Percentiles rank a stretch among this genome's conserved stretches.
Conservation (phyloP, 2,329 filamentous ascomycete species). For the Simplicillium sp. region DNA sequence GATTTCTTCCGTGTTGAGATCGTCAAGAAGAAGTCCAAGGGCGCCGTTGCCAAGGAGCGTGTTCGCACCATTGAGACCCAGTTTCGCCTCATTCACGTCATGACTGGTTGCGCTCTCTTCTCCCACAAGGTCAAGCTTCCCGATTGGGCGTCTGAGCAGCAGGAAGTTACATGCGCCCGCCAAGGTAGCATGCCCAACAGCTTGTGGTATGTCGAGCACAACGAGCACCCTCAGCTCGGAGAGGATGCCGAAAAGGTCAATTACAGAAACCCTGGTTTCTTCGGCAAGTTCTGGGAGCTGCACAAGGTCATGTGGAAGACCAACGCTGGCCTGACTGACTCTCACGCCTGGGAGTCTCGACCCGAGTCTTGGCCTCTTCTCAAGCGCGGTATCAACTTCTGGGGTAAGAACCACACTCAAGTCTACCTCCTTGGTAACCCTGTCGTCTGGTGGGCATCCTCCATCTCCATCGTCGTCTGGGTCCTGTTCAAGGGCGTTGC, state of each 20-base stretch:
- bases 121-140: slow-evolving; percentile 99
- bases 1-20: slow-evolving; percentile 95
- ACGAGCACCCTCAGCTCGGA: slow-evolving; percentile 71
- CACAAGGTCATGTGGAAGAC: slow-evolving; percentile 99
- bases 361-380: slow-evolving; percentile 89
- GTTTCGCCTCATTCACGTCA: slow-evolving; percentile 88
- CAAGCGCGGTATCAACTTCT: slow-evolving; percentile 96
- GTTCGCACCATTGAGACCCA: slow-evolving; percentile 93
- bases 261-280: slow-evolving; percentile 88
- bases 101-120: slow-evolving; percentile 94
- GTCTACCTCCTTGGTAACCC: slow-evolving; percentile 96
- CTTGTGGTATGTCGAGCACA: slow-evolving; percentile 91
- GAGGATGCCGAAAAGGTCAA: slow-evolving; percentile 84
- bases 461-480: slow-evolving; percentile 67
- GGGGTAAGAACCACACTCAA: slow-evolving; percentile 88
- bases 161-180: slow-evolving; percentile 95
- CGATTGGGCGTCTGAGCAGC: slow-evolving; percentile 95
- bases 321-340: slow-evolving; percentile 91
- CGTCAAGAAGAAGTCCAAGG: slow-evolving; percentile 77
- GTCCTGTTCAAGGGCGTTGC: slow-evolving; percentile 78
- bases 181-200: slow-evolving; percentile 91
- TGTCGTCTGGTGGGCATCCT: slow-evolving; percentile 87
- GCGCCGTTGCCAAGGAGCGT: slow-evolving; percentile 69
- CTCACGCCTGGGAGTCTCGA: slow-evolving; percentile 95
- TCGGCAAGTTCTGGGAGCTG: slow-evolving; percentile 95